Evolutionary conservation across 768 basidiomycete genomes (phyloP).

Genomic region (Amanita rubescens): DNA sequence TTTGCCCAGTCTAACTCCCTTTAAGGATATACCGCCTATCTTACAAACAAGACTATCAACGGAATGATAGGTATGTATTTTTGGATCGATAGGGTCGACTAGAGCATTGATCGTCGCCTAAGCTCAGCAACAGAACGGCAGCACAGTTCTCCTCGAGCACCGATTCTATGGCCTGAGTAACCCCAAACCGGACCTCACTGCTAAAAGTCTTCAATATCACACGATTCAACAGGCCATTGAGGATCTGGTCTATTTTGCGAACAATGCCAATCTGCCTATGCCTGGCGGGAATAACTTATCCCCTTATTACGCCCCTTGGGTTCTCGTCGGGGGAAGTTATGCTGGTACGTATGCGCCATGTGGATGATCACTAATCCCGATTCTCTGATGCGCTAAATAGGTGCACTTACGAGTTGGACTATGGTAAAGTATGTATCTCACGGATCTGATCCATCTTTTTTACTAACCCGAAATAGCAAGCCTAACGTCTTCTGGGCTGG

Average conservation of each 20-base stretch:
- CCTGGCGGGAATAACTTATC: conserved; percentile 53
- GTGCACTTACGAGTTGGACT: conserved; percentile 51
- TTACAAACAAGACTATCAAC: conserved; percentile 57
- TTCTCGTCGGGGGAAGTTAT: conserved; percentile 45
- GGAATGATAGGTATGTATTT: conserved; percentile 40
- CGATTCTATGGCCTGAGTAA: conserved; percentile 75
- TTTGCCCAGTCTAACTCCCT: conserved; percentile 1
- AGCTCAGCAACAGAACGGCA: conserved; percentile 60
- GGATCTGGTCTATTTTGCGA: conserved; percentile 63
- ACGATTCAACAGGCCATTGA: conserved; percentile 72
- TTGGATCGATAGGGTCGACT: neutral
- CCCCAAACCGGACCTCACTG: conserved; percentile 52
- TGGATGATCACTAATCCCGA: neutral
- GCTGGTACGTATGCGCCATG: conserved; percentile 27
- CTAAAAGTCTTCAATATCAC: conserved; percentile 48
- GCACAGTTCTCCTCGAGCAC: conserved; percentile 60
- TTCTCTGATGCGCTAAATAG: conserved; percentile 10
- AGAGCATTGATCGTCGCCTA: neutral
- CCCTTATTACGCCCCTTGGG: conserved; percentile 47
- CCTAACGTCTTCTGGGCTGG: conserved; percentile 57
- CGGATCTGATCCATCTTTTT: neutral
- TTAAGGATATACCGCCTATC: conserved; percentile 42
- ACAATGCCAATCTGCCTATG: conserved; percentile 60
- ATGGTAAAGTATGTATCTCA: conserved; percentile 50
- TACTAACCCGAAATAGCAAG: conserved; percentile 29